Base-by-base conservation (phyloP, 2,329 filamentous ascomycete species). In the Rhynchosporium secalis region DNA sequence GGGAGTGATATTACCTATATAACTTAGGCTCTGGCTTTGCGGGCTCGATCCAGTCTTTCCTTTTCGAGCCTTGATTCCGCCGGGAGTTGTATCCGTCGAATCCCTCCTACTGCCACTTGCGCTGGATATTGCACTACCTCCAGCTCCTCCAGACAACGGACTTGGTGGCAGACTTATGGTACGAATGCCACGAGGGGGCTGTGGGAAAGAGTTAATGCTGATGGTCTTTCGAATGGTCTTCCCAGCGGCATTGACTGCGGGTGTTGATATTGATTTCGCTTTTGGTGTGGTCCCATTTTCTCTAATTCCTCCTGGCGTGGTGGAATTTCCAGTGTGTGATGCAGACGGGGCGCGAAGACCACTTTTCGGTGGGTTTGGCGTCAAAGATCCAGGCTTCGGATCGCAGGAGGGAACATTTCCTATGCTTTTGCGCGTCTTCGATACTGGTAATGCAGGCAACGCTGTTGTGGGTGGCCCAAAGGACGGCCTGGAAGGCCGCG, bases 181-280 rank as follows among this genome's bases (percentile, higher is more conserved):
- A 67, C 83, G 81, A 59, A 77, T 81, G 59, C 83, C 85, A 68
- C 87, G 87, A 13, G 94, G 94, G 13, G 94, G 94, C 67, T 96
- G 90, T 36, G 94, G 94, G 72, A 98, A 97, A 0, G 92, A 88
- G 73, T 93, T 94, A 72, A 97, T 96, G 80, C 93, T 97, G 72
- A 96, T 89, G 0, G 90, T 90, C 77, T 96, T 96, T 65, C 92
- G 86, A 60, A 97, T 77, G 1, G 87, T 86, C 75, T 88, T 93
- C 31, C 86, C 85, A 4, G 84, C 79, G 38, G 79, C 79, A 65
- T 84, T 86, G 13, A 86, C 77, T 41, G 79, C 79, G 8, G 85
- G 81, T 5, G 81, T 76, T 2, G 83, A 79, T 5, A 81, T 76
- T 2, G 83, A 79, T 63, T 83, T 84, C 20, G 84, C 78, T 15